Conservation (phyloP, 2,329 filamentous ascomycete species). For the Colletotrichum higginsianum region DNA sequence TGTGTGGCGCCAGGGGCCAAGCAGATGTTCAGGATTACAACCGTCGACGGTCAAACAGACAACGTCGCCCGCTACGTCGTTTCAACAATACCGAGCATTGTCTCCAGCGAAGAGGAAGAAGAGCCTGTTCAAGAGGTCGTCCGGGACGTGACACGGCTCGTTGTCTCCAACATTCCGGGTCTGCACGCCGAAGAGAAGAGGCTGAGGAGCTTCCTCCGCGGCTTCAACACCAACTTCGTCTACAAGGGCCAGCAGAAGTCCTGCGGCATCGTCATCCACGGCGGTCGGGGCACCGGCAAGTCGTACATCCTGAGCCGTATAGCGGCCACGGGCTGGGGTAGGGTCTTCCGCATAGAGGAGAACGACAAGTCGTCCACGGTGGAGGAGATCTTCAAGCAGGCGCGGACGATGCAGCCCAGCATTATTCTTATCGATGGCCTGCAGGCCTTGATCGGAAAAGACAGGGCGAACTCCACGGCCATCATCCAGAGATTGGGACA, state of each 20-base stretch:
- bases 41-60: constrained; percentile 67
- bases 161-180: constrained; percentile 75
- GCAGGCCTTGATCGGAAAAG: constrained; percentile 77
- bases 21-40: constrained; percentile 71
- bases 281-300: constrained; percentile 89
- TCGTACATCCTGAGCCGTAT: constrained; percentile 80
- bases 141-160: constrained; percentile 50
- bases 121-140: constrained; percentile 34
- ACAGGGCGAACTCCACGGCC: constrained; percentile 64
- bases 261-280: constrained; percentile 81
- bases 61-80: constrained; percentile 62
- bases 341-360: constrained; percentile 73
- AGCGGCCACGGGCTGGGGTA: constrained; percentile 78
- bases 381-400: constrained; percentile 78
- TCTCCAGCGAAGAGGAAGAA: constrained; percentile 22
- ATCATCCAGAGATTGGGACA: constrained; percentile 67
- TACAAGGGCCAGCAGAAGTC: constrained; percentile 54
- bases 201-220: constrained; percentile 77
- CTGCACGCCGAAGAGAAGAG: constrained; percentile 73
- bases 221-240: constrained; percentile 62
- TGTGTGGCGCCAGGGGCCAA: constrained; percentile 69
- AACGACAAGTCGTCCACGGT: constrained; percentile 72
- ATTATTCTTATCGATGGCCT: constrained; percentile 86
- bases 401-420: constrained; percentile 78
- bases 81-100: constrained; percentile 47